These are phyloP conservation scores for Sporothrix mexicana DNA, from an alignment of 2,329 filamentous ascomycete species.

Conservation along the genomic window DNA sequence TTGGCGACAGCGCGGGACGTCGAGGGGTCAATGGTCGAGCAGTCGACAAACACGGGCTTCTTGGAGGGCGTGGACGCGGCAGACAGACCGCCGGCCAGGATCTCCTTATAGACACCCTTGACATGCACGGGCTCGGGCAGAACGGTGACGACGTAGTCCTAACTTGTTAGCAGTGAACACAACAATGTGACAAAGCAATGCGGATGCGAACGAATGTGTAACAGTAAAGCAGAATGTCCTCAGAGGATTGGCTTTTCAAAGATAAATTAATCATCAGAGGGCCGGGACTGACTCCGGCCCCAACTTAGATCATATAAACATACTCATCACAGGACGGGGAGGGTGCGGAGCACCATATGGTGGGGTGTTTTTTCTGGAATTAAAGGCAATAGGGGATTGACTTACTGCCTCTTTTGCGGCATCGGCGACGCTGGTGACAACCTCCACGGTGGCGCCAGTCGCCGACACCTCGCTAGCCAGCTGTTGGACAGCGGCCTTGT, in stretches of 20 bases:
- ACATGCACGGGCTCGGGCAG: constrained; percentile 91
- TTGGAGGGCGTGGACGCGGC: constrained; percentile 61
- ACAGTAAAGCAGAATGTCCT: no score
- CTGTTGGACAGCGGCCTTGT: constrained; percentile 54
- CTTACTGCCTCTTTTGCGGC: constrained; percentile 61
- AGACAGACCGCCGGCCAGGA: constrained; percentile 63
- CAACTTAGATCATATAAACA: constrained; percentile 75
- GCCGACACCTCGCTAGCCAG: constrained; percentile 55
- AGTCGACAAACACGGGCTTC: constrained; percentile 81
- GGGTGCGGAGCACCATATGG: background rate
- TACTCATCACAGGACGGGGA: constrained; percentile 42
- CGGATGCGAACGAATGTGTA: no score
- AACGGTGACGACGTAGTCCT: constrained; percentile 88
- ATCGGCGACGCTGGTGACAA: constrained; percentile 54
- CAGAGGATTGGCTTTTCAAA: constrained; percentile 80
- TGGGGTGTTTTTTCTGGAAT: background rate
- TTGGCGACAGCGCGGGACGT: constrained; percentile 80
- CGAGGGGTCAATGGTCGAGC: constrained; percentile 91
- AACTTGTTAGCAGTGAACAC: constrained; percentile 5
- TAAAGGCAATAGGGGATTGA: background rate
- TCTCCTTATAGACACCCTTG: constrained; percentile 77
- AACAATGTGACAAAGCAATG: background rate
- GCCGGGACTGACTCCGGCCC: constrained; percentile 49
- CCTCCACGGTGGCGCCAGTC: constrained; percentile 54
- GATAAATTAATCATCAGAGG: constrained; percentile 65